A percentile compares a stretch with the other conserved stretches of the same genome.
These are phyloP conservation scores for Lepidium sativum DNA, from an alignment of 345 rosid genomes.

Conservation along the genomic window DNA sequence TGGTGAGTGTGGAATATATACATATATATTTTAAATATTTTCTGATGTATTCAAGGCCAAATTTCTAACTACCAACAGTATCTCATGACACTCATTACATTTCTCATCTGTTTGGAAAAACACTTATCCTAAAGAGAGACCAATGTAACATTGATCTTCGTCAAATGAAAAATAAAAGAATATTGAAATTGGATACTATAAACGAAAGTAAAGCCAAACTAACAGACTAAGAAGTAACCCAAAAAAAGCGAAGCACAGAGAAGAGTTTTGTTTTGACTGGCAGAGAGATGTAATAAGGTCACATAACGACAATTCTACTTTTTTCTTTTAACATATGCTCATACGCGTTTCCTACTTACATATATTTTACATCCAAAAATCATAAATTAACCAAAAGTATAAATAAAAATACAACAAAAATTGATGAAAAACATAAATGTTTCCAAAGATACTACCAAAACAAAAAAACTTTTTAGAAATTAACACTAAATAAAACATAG, in stretches of 20 bases:
- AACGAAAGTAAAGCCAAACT: neutral
- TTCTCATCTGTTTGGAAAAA: neutral
- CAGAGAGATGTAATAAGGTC: neutral
- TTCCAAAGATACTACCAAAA: too few relatives aligned
- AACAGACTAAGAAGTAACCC: neutral
- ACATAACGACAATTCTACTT: neutral
- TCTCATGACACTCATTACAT: too few relatives aligned
- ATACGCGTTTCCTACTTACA: neutral
- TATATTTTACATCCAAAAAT: too few relatives aligned
- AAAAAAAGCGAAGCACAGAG: neutral
- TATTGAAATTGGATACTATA: neutral
- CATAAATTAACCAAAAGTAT: too few relatives aligned
- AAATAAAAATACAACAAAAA: too few relatives aligned
- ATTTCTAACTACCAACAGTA: neutral
- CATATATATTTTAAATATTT: too few relatives aligned
- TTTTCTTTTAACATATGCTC: neutral
- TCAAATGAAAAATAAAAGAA: neutral
- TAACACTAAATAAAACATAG: too few relatives aligned
- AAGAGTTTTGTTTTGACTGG: slow-evolving; percentile 7
- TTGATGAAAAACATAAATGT: too few relatives aligned
- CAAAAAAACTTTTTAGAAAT: too few relatives aligned
- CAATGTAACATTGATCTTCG: neutral
- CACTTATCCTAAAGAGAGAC: neutral
- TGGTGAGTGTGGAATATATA: too few relatives aligned
- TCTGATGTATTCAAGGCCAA: neutral